A percentile compares a stretch with the other conserved stretches of the same genome.
These are phyloP conservation scores for Kalanchoe fedtschenkoi DNA, from an alignment of 164 flowering plant species.

Conservation along the genomic window DNA sequence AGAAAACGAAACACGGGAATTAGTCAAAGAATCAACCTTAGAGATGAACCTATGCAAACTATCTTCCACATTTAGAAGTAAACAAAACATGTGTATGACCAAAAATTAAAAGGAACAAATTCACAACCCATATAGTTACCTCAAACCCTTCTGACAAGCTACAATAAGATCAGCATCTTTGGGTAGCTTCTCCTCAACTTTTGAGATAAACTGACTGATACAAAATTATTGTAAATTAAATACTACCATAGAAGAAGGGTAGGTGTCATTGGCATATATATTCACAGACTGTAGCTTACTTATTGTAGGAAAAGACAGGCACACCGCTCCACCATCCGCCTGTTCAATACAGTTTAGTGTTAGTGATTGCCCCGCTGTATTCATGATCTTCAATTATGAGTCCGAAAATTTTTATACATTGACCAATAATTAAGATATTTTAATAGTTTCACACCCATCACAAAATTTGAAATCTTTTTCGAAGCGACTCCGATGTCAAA, in stretches of 20 bases:
- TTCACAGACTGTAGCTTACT: conserved; percentile 24
- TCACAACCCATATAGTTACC: conserved; percentile 28
- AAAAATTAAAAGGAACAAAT: background rate
- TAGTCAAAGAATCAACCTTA: background rate
- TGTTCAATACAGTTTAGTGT: conserved; percentile 15
- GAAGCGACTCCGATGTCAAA: conserved; percentile 60
- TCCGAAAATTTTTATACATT: background rate
- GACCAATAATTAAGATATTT: conserved; percentile 4
- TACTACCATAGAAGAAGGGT: background rate
- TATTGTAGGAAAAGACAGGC: conserved; percentile 58
- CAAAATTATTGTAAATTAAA: background rate
- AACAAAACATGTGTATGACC: background rate
- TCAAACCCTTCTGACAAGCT: conserved; percentile 95
- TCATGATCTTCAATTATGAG: background rate
- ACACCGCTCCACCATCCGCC: conserved; percentile 99
- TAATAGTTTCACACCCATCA: conserved; percentile 55
- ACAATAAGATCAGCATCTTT: conserved; percentile 77
- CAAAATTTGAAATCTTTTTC: conserved; percentile 55
- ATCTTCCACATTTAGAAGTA: background rate
- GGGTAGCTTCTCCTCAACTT: conserved; percentile 57
- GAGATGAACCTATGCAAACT: background rate
- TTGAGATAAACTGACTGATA: conserved; percentile 61
- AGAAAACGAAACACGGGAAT: background rate
- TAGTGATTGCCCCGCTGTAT: background rate
- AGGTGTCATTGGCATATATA: background rate